These are phyloP conservation scores for Agastache rugosa DNA, from an alignment of 257 asterid species.

Conservation along the genomic window DNA sequence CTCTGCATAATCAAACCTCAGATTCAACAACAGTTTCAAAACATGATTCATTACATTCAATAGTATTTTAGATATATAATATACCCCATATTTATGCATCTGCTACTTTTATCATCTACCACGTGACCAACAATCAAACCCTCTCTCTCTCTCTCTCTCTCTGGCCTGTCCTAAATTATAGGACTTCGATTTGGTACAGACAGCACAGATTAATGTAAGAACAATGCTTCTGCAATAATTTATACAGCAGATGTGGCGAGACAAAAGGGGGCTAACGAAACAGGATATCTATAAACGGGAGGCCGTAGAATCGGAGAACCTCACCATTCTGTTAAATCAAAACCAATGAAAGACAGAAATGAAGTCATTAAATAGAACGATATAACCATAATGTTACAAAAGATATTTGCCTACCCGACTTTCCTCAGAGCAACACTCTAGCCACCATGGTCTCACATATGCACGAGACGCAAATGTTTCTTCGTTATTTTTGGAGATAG, in stretches of 20 bases:
- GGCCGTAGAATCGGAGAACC: background rate
- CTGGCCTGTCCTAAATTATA: background rate
- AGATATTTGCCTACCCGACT: conserved; percentile 33
- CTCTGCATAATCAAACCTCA: conserved; percentile 21
- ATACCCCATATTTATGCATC: conserved; percentile 33
- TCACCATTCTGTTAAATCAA: background rate
- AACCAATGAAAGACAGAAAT: background rate
- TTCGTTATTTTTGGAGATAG: conserved; percentile 40
- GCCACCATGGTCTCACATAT: conserved; percentile 31
- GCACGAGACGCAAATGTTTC: conserved; percentile 10
- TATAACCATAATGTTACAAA: conserved; percentile 40
- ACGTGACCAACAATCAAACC: conserved; percentile 25
- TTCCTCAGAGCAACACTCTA: conserved; percentile 46
- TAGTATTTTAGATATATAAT: conserved; percentile 10
- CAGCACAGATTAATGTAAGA: conserved; percentile 6
- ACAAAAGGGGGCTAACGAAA: background rate
- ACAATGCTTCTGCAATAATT: conserved; percentile 30
- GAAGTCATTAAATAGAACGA: conserved; percentile 21
- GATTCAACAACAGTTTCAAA: conserved; percentile 22
- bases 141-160: conserved; percentile 8
- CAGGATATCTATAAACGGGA: background rate
- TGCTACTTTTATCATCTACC: conserved; percentile 14
- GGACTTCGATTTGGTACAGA: background rate
- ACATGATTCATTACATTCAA: conserved; percentile 10
- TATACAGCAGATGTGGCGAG: background rate